Evolutionary conservation across 805 yeast species (phyloP), one percentile per base, ranked within the genome.

Genomic region (Saccharomycopsis capsularis): DNA sequence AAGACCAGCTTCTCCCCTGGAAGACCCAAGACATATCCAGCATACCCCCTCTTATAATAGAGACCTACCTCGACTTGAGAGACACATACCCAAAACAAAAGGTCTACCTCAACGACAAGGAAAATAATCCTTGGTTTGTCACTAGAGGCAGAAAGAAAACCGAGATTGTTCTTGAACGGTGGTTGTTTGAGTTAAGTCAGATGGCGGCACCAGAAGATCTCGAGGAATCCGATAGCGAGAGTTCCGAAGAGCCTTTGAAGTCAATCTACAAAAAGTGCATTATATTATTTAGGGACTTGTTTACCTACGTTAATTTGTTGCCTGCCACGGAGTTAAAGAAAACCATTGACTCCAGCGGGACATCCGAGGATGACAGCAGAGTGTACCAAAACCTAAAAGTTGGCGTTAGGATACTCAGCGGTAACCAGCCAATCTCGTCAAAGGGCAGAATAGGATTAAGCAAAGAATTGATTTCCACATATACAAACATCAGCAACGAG

Each of bases 131-230:
- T 13, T 80, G 83, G 75, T 68, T 75, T 7, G 81, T 81, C 11
- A 69, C 82, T 7, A 77, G 73, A 51, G 83, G 82, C 13, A 70
- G 75, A 2, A 78, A 76, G 58, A 84, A 84, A 58, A 72, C 78
- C 16, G 98, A 91, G 63, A 77, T 93, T n/a, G 96, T 93, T 2
- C 67, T 93, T 50, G 99, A 93, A 60, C 74, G 99, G 51, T 93
- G 99, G 99, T 70, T 88, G 22, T 67, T 93, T 30, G 96, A 90
- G 62, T 76, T 90, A 52, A 34, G 13, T 18, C 19, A 34, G 18
- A 18, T 5, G 7, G 38, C 13, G 6, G 19, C 6, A 9, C 19
- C 13, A 34, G 38, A 13, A 34, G 38, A 34, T 9, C 5, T 55
- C 40, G 27, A 53, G 5, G 9, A 52, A 5, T 42, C 25, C 16